These are phyloP conservation scores for Fusarium nematophilum DNA, from an alignment of 2,329 filamentous ascomycete genomes.

Conservation along the genomic window DNA sequence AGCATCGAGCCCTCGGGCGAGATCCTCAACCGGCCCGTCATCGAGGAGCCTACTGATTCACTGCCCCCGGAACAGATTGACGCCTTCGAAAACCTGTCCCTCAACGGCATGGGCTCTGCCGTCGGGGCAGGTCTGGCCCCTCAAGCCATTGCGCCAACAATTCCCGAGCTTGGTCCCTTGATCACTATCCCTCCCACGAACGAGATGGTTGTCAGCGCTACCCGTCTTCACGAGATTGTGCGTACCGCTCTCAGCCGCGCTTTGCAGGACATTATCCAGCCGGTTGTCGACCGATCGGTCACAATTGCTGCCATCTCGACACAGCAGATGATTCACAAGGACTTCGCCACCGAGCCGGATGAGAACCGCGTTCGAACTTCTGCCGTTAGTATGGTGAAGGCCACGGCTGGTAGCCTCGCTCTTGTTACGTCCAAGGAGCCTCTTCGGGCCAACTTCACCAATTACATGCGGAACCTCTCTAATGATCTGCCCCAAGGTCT, in stretches of 20 bases:
- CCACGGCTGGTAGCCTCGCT: slow-evolving; percentile 91
- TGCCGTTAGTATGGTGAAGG: slow-evolving; percentile 93
- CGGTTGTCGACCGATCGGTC: slow-evolving; percentile 95
- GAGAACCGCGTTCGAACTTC: slow-evolving; percentile 87
- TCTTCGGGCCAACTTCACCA: slow-evolving; percentile 94
- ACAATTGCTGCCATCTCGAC: slow-evolving; percentile 98
- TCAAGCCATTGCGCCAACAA: slow-evolving; percentile 79
- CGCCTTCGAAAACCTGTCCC: slow-evolving; percentile 82
- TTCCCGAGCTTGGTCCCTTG: slow-evolving; percentile 85
- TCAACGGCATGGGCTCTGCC: slow-evolving; percentile 78
- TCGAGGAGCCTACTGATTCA: slow-evolving; percentile 71
- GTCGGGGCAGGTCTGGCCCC: slow-evolving; percentile 81
- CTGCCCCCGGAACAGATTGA: slow-evolving; percentile 77
- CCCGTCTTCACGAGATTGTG: slow-evolving; percentile 80
- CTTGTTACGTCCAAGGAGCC: slow-evolving; percentile 99
- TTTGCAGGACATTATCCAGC: slow-evolving; percentile 95
- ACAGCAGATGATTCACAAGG: slow-evolving; percentile 93
- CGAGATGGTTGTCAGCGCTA: slow-evolving; percentile 79
- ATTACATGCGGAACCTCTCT: slow-evolving; percentile 85
- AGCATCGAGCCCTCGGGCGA: slow-evolving; percentile 87
- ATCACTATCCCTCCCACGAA: slow-evolving; percentile 85
- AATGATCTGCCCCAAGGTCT: slow-evolving; percentile 80
- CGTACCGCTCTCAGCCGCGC: slow-evolving; percentile 87
- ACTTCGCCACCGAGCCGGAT: slow-evolving; percentile 93
- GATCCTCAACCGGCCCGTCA: slow-evolving; percentile 79